Conservation (phyloP, 768 basidiomycete species). For the Suillus subalutaceus region DNA sequence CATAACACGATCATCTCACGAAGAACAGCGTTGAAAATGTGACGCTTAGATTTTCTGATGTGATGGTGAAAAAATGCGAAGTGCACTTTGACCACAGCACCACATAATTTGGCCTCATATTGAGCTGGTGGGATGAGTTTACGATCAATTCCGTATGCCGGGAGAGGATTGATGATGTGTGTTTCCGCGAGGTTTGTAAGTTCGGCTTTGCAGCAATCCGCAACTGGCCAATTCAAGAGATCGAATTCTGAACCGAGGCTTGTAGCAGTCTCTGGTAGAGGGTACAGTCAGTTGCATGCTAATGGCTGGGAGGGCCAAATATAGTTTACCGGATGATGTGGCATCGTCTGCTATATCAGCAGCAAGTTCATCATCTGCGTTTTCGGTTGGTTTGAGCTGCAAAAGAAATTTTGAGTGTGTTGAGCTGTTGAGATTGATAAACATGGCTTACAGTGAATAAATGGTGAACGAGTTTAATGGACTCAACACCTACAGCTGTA, state of each 20-base stretch:
- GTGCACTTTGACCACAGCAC: constrained; percentile 10
- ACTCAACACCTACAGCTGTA: too few relatives aligned
- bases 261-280: too few relatives aligned
- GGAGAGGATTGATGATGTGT: constrained; percentile 9
- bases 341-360: background rate
- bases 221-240: constrained; percentile 8
- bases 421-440: too few relatives aligned
- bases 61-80: constrained; percentile 3
- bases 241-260: background rate
- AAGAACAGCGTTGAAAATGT: constrained; percentile 7
- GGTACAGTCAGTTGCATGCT: too few relatives aligned
- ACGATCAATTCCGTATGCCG: background rate
- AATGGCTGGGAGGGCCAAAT: background rate
- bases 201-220: background rate
- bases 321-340: background rate
- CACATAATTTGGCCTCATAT: constrained; percentile 6
- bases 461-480: too few relatives aligned
- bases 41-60: background rate
- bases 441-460: too few relatives aligned
- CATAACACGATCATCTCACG: background rate
- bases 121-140: background rate
- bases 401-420: too few relatives aligned
- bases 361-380: too few relatives aligned
- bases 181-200: background rate
- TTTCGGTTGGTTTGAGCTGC: too few relatives aligned